These are phyloP conservation scores for Betula pendula DNA, from an alignment of 306 rosid genomes.

Conservation along the genomic window DNA sequence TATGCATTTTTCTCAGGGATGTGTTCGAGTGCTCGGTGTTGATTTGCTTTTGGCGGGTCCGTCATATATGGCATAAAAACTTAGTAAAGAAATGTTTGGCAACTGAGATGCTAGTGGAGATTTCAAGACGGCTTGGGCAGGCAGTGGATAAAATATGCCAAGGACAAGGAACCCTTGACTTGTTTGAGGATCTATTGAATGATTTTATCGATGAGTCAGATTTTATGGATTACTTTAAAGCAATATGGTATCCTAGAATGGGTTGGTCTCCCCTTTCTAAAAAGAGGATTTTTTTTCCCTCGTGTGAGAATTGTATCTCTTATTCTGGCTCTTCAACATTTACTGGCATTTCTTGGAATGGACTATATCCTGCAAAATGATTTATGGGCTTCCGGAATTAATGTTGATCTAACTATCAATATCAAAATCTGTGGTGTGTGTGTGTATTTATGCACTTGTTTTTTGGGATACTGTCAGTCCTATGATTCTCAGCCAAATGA, in stretches of 20 bases:
- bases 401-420: neutral
- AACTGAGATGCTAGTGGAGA: conserved; percentile 59
- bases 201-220: conserved; percentile 68
- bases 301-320: neutral
- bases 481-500: neutral
- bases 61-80: conserved; percentile 86
- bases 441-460: neutral
- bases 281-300: conserved; percentile 16
- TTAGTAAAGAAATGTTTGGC: conserved; percentile 55
- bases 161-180: conserved; percentile 46
- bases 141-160: conserved; percentile 59
- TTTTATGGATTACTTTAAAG: conserved; percentile 84
- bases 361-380: neutral
- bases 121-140: conserved; percentile 59
- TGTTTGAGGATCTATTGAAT: conserved; percentile 70
- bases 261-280: conserved; percentile 50
- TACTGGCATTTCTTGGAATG: neutral
- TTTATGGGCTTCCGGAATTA: neutral
- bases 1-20: conserved; percentile 62
- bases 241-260: conserved; percentile 80
- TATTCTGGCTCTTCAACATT: neutral
- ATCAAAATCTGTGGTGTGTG: neutral
- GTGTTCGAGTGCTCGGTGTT: conserved; percentile 80
- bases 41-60: conserved; percentile 79
- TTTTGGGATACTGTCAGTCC: neutral